A percentile compares a stretch with the other conserved stretches of the same genome.
Evolutionary conservation across 805 yeast genomes (phyloP).

Genomic region (Ogataea minuta): DNA sequence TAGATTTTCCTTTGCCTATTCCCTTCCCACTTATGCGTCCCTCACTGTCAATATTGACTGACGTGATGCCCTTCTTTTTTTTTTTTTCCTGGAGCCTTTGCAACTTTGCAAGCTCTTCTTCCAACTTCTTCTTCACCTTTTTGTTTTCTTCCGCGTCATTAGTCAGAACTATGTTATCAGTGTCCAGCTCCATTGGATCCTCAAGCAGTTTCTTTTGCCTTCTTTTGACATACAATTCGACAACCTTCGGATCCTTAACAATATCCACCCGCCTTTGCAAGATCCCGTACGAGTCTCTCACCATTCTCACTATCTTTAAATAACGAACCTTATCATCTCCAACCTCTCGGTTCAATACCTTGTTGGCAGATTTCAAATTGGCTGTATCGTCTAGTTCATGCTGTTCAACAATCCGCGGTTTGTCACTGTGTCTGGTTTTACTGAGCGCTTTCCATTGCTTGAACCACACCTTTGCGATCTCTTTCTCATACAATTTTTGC

Average conservation of each 20-base stretch:
- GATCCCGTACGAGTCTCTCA: constrained; percentile 80
- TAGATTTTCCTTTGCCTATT: constrained; percentile 68
- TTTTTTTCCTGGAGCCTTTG: constrained; percentile 67
- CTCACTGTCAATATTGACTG: constrained; percentile 36
- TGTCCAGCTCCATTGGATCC: constrained; percentile 52
- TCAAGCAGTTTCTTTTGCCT: constrained; percentile 35
- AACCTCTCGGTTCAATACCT: constrained; percentile 32
- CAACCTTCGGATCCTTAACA: constrained; percentile 81
- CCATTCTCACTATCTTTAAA: constrained; percentile 71
- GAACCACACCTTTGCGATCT: constrained; percentile 86
- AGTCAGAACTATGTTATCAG: constrained; percentile 72
- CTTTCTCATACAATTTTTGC: constrained; percentile 89
- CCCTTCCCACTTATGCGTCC: constrained; percentile 59
- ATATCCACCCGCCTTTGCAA: constrained; percentile 78
- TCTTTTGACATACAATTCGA: constrained; percentile 76
- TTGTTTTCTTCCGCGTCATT: constrained; percentile 82
- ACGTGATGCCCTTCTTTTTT: constrained; percentile 33
- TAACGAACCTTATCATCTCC: constrained; percentile 31
- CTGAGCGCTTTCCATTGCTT: constrained; percentile 66
- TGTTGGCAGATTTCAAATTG: constrained; percentile 36
- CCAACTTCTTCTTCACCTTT: constrained; percentile 71
- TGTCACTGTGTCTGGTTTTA: constrained; percentile 26
- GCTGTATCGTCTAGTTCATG: constrained; percentile 20
- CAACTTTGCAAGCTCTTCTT: constrained; percentile 79
- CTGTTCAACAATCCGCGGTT: constrained; percentile 22